A percentile compares a stretch with the other conserved stretches of the same genome.
phyloP scores from a whole-genome alignment of 192 early-diverging fungal genomes.

The Geranomyces variabilis region DNA sequence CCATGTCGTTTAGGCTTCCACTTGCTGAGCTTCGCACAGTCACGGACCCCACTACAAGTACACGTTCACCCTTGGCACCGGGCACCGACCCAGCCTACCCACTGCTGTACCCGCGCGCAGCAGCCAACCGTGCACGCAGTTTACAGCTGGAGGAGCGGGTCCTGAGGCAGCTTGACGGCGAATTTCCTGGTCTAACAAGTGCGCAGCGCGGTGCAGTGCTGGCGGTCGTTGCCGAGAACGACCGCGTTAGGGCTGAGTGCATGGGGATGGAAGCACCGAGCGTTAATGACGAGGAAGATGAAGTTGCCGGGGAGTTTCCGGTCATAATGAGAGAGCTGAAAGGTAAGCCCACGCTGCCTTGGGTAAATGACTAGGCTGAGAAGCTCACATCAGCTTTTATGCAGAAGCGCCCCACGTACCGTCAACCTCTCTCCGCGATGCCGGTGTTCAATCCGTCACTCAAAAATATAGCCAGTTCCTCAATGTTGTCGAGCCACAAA shows the following conservation, averaged over 20 bases:
- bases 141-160: not conserved
- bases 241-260: not conserved
- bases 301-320: not conserved
- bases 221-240: not conserved
- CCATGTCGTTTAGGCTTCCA: not conserved
- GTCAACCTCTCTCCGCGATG: too few species aligned
- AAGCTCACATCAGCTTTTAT: too few species aligned
- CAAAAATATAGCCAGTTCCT: too few species aligned
- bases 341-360: too few species aligned
- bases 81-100: not conserved
- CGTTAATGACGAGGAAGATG: not conserved
- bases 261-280: not conserved
- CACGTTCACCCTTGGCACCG: not conserved
- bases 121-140: not conserved
- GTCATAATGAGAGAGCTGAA: too few species aligned
- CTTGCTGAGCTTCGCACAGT: constrained; percentile 9
- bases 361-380: too few species aligned
- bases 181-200: not conserved
- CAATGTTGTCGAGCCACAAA: too few species aligned
- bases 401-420: too few species aligned
- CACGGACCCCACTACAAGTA: not conserved
- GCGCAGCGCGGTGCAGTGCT: constrained; percentile 2
- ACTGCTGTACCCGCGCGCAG: constrained; percentile 6
- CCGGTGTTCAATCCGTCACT: too few species aligned
- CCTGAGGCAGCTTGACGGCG: not conserved